Evolutionary conservation across 306 rosid species (phyloP).

Genomic region (Malus fusca): DNA sequence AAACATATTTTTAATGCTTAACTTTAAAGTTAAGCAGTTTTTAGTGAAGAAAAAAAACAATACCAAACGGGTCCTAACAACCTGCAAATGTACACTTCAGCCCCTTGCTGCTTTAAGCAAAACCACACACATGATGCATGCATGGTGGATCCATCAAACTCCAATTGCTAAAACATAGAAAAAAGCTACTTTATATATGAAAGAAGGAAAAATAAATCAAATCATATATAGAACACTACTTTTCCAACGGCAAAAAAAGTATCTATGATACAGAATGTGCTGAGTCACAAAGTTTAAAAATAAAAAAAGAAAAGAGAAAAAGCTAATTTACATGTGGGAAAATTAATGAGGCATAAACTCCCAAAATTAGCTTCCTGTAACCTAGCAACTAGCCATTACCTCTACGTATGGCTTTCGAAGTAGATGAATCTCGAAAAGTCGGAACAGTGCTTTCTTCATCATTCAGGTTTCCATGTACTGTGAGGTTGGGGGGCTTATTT

Average conservation of each 20-base stretch:
- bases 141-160: background rate
- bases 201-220: background rate
- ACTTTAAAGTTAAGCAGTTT: too few species aligned
- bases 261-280: constrained; percentile 18
- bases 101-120: too few species aligned
- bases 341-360: constrained; percentile 16
- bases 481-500: constrained; percentile 76
- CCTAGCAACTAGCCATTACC: constrained; percentile 25
- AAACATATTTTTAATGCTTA: too few species aligned
- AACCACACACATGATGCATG: too few species aligned
- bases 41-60: too few species aligned
- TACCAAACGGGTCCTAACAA: too few species aligned
- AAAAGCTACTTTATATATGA: background rate
- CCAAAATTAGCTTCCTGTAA: constrained; percentile 21
- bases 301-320: background rate
- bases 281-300: background rate
- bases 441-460: constrained; percentile 12
- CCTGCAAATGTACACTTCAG: too few species aligned
- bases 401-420: constrained; percentile 23
- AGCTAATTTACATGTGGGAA: constrained; percentile 35
- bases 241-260: background rate
- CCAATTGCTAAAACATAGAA: background rate
- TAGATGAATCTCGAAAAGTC: constrained; percentile 19
- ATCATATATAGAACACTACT: constrained; percentile 6
- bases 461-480: constrained; percentile 82